Evolutionary conservation across 2,329 filamentous ascomycete species (phyloP), one percentile per base, ranked within the genome.

Genomic region (Ampelomyces quisqualis): DNA sequence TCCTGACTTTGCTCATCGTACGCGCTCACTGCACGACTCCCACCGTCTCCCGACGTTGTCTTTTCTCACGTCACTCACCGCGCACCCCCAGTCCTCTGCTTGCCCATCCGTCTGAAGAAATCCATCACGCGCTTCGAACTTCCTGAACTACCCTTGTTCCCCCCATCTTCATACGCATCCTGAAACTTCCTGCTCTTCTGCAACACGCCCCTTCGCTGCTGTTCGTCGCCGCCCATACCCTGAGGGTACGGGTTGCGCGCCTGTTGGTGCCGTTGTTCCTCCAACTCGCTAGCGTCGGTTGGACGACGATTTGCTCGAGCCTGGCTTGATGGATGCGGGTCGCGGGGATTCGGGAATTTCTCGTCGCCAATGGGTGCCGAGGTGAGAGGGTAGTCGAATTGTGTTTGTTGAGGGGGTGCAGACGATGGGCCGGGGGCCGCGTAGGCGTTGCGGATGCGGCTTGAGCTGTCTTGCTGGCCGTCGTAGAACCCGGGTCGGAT

Each of bases 71-170:
- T n/a, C n/a, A n/a, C n/a, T n/a, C n/a, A n/a, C n/a, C n/a, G n/a
- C n/a, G n/a, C n/a, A 14, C n/a, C 15, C 8, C 45, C 43, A 10
- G 43, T 49, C 41, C 86, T 77, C 55, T 84, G 88, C 72, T 85
- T 89, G 40, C 87, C 88, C 65, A 90, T 81, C 67, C 90, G 80
- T 57, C 93, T 80, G 76, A 98, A 98, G 70, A 97, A 95, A 72
- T 98, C 91, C 90, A 98, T 97, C 26, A 98, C 93, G 64, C 89
- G 84, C 66, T 90, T 85, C 10, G 84, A 91, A 67, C 87, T 94
- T 30, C 91, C 91, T 4, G 55, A 57, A 30, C 53, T 57, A 23
- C 57, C 58, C 52, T 64, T 64, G 47, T 61, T 62, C n/a, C 48
- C 54, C 9, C 52, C 55, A 36, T 52, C 46, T 46, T 95, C 89